Evolutionary conservation across 2,329 filamentous ascomycete species (phyloP).

Genomic region (Scopulariopsis brevicaulis): DNA sequence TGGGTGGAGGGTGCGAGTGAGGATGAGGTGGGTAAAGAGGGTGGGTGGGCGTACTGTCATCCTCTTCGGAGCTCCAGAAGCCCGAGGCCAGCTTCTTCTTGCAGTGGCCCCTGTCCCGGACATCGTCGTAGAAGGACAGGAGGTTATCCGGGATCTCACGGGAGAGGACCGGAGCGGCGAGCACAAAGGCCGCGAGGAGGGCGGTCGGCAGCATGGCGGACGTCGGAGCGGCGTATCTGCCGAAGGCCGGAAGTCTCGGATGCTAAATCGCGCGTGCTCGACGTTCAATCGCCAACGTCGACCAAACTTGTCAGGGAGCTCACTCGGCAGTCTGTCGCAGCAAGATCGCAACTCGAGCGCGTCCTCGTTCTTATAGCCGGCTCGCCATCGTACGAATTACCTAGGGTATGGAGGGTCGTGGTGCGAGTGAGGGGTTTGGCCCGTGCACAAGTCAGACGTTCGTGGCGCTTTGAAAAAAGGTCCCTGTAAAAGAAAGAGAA

Average conservation of each 20-base stretch:
- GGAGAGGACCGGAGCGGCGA: neutral
- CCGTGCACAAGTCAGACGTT: neutral
- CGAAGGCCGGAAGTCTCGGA: neutral
- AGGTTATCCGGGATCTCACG: conserved; percentile 3
- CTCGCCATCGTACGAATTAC: neutral
- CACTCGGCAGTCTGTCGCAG: too few relatives aligned
- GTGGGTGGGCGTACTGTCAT: neutral
- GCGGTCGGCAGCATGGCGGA: neutral
- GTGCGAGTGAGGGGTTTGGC: neutral
- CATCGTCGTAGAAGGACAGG: neutral
- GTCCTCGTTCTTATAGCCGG: neutral
- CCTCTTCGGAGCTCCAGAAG: conserved; percentile 1
- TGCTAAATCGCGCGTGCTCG: too few relatives aligned
- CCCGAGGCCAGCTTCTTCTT: neutral
- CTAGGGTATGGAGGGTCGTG: neutral
- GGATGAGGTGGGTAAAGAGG: neutral
- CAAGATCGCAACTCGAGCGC: neutral
- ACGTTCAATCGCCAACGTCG: too few relatives aligned
- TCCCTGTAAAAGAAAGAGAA: too few relatives aligned
- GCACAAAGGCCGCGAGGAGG: neutral
- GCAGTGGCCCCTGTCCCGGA: neutral
- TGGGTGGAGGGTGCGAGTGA: neutral
- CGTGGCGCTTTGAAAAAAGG: too few relatives aligned
- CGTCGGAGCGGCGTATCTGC: neutral
- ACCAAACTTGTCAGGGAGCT: too few relatives aligned